Evolutionary conservation across 139 green algal species (phyloP), one percentile per base, ranked within the genome.

Genomic region (Chlorella sp.): DNA sequence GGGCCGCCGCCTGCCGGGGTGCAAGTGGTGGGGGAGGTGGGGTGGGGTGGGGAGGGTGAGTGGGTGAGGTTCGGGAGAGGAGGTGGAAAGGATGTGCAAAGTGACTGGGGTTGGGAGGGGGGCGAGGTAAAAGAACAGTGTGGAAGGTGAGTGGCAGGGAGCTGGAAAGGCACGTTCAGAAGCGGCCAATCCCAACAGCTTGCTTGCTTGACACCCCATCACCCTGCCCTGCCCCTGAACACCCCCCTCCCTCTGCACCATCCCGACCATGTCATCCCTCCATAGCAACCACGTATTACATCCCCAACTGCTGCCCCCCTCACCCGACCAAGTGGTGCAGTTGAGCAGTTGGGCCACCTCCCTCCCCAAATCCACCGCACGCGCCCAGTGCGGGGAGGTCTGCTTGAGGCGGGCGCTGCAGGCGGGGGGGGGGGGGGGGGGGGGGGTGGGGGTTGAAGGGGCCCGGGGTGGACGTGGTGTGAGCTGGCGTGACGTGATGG

Each of bases 291-390:
- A n/a, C n/a, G n/a, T 68, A 18, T 68, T 24, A 32, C 64, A 26
- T 26, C 64, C 19, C 2, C 64, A 71, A 71, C 32, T 28, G 73
- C 73, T 21, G 3, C 48, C 39, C 24, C 78, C 36, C 79, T 18
- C 79, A 85, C 79, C 95, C 1, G 91, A 95, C 95, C 95, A 97
- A 21, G 94, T 95, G 34, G 95, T 94, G 83, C 79, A 91, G 39
- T 91, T 90, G 76, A 97, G 94, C 86, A 97, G 94, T n/a, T 77
- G 26, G 4, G 94, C 89, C 69, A 96, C 93, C 34, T 92, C 73
- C 24, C 34, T 14, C 0, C 92, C 92, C 68, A 95, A 87, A 24
- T 91, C 75, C 82, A 85, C 71, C 34, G 91, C 87, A 7, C 91
- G 73, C 28, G 76, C 77, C 91, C 92, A 96, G 80, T 95, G 92